Conservation (phyloP, 1,284 basidiomycete species). For the Rhodotorula sp. region DNA sequence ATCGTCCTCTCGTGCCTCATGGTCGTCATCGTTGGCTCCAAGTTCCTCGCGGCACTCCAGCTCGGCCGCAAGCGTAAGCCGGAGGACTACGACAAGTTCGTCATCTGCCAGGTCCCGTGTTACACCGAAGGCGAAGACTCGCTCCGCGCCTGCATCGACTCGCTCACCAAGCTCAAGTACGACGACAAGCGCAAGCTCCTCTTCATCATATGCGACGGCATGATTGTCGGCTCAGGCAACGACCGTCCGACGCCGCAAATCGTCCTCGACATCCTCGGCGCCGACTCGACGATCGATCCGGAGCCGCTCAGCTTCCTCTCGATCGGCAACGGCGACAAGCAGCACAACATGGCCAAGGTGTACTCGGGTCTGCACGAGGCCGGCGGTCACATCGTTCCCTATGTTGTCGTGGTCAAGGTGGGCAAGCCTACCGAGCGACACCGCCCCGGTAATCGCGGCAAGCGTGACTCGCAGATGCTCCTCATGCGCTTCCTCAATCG, state of each 20-base stretch:
- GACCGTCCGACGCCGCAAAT: slow-evolving; percentile 62
- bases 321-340: slow-evolving; percentile 89
- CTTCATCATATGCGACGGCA: slow-evolving; percentile 95
- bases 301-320: slow-evolving; percentile 92
- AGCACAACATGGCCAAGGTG: slow-evolving; percentile 98
- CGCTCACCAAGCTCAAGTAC: slow-evolving; percentile 88
- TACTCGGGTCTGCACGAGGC: slow-evolving; percentile 95
- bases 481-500: slow-evolving; percentile 97
- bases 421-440: slow-evolving; percentile 92
- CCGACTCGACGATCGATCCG: slow-evolving; percentile 86
- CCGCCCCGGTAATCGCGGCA: slow-evolving; percentile 91
- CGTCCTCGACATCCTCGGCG: slow-evolving; percentile 93
- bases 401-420: slow-evolving; percentile 79
- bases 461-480: slow-evolving; percentile 93
- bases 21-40: slow-evolving; percentile 96
- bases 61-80: slow-evolving; percentile 78
- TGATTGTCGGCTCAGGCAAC: slow-evolving; percentile 84
- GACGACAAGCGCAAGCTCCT: slow-evolving; percentile 97
- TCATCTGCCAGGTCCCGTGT: slow-evolving; percentile 82
- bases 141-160: slow-evolving; percentile 86
- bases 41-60: slow-evolving; percentile 92
- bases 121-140: slow-evolving; percentile 68
- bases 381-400: slow-evolving; percentile 88
- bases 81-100: slow-evolving; percentile 97
- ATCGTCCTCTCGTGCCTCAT: slow-evolving; percentile 87